A percentile compares a stretch with the other conserved stretches of the same genome.
phyloP scores from a whole-genome alignment of 1,139 yeast genomes.

The Saccharomyces uvarum region DNA sequence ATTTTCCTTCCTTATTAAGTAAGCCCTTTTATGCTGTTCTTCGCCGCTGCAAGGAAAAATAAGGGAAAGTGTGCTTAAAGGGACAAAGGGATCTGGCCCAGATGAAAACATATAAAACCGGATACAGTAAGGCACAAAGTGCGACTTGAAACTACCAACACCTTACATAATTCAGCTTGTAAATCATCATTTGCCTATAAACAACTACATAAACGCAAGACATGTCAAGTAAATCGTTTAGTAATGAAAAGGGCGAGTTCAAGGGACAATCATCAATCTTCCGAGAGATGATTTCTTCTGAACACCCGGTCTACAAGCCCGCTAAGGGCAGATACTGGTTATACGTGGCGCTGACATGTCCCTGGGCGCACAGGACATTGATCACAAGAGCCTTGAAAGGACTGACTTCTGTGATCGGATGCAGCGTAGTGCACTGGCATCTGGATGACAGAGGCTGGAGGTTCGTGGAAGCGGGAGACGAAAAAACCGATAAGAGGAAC shows the following conservation, averaged over 20 bases:
- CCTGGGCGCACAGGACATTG: constrained; percentile 89
- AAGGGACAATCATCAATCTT: constrained; percentile 36
- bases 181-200: not conserved
- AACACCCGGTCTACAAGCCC: constrained; percentile 55
- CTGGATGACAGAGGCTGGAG: constrained; percentile 86
- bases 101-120: not conserved
- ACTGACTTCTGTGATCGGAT: constrained; percentile 47
- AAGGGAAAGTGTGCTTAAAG: not conserved
- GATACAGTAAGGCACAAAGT: not conserved
- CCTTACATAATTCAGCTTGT: not conserved
- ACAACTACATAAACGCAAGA: not conserved
- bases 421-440: constrained; percentile 83
- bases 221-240: not conserved
- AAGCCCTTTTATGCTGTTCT: not conserved
- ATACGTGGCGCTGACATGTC: constrained; percentile 84
- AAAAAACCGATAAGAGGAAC: constrained; percentile 36
- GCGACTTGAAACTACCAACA: not conserved
- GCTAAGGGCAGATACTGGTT: constrained; percentile 79
- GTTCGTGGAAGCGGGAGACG: constrained; percentile 37
- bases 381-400: constrained; percentile 77
- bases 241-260: constrained; percentile 25
- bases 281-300: constrained; percentile 51
- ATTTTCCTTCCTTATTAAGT: not conserved
- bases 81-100: not conserved
- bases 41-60: not conserved